phyloP scores from a whole-genome alignment of 1,284 basidiomycete species.

The Malassezia sp. region DNA sequence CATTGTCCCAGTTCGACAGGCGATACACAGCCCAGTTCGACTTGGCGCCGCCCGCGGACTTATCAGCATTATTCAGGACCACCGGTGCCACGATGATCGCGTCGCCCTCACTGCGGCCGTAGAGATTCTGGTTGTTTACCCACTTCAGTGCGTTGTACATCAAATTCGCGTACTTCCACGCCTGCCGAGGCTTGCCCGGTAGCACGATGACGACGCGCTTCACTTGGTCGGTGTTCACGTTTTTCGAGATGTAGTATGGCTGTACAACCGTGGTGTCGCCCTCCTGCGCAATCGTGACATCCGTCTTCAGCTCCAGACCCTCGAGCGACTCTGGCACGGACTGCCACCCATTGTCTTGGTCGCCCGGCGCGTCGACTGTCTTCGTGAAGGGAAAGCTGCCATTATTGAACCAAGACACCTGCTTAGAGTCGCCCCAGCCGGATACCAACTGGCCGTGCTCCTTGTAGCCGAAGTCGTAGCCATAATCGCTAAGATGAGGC shows the following conservation, averaged over 20 bases:
- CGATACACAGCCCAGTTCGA: conserved; percentile 4
- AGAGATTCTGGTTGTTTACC: conserved; percentile 22
- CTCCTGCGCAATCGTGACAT: conserved; percentile 4
- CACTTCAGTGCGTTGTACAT: conserved; percentile 31
- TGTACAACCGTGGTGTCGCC: not conserved
- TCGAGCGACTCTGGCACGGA: conserved; percentile 5
- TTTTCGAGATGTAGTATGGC: conserved; percentile 4
- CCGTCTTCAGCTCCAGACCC: conserved; percentile 16
- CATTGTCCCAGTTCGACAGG: conserved; percentile 30
- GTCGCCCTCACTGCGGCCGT: conserved; percentile 24
- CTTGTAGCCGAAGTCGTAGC: not conserved
- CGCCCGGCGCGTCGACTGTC: not conserved
- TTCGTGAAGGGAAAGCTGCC: conserved; percentile 9
- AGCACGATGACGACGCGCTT: conserved; percentile 32
- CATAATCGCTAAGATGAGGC: not conserved
- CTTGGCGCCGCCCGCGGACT: conserved; percentile 22
- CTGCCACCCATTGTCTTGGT: too few species aligned
- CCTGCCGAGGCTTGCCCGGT: conserved; percentile 30
- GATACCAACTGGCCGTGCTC: not conserved
- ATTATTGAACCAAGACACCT: conserved; percentile 6
- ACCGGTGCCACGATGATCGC: conserved; percentile 28
- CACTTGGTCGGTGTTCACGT: conserved; percentile 6
- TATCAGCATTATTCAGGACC: conserved; percentile 28
- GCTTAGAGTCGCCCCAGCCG: not conserved
- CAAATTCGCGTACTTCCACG: conserved; percentile 38